Evolutionary conservation across 495 filamentous ascomycete genomes (phyloP).

Genomic region (Penicillium tannophilum): DNA sequence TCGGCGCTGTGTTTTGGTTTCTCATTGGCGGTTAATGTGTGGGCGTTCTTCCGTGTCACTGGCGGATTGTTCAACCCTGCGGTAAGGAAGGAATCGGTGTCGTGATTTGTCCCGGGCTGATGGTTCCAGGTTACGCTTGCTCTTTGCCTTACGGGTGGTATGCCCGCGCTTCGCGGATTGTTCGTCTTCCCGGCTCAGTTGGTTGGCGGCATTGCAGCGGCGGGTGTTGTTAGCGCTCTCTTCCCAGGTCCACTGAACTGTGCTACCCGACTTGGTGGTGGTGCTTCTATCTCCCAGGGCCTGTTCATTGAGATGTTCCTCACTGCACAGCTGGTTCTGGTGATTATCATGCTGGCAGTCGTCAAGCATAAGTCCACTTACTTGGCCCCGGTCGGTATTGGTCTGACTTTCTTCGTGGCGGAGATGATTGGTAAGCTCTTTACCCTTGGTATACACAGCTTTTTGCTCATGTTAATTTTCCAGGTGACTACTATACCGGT

Average conservation of each 20-base stretch:
- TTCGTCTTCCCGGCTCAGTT: slow-evolving; percentile 58
- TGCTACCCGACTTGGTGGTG: slow-evolving; percentile 58
- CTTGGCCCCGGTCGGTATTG: slow-evolving; percentile 78
- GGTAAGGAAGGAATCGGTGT: slow-evolving; percentile 37
- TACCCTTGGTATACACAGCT: background rate
- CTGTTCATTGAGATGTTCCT: slow-evolving; percentile 82
- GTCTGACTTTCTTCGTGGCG: slow-evolving; percentile 68
- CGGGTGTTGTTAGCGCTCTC: slow-evolving; percentile 62
- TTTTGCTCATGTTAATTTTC: background rate
- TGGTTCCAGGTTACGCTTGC: slow-evolving; percentile 56
- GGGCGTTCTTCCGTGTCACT: slow-evolving; percentile 80
- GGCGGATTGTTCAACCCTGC: slow-evolving; percentile 85
- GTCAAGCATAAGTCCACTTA: slow-evolving; percentile 83
- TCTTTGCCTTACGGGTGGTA: slow-evolving; percentile 57
- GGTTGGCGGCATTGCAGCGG: slow-evolving; percentile 58
- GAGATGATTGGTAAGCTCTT: slow-evolving; percentile 59
- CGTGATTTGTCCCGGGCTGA: background rate
- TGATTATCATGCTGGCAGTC: slow-evolving; percentile 80
- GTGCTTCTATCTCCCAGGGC: slow-evolving; percentile 63
- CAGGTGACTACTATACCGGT: slow-evolving; percentile 72
- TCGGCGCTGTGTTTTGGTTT: slow-evolving; percentile 74
- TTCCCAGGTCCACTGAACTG: slow-evolving; percentile 66
- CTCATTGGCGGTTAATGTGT: slow-evolving; percentile 77
- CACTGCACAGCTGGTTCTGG: slow-evolving; percentile 74
- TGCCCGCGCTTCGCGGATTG: slow-evolving; percentile 52